These are phyloP conservation scores for Trichoderma asperelloides DNA, from an alignment of 495 filamentous ascomycete species.

Conservation along the genomic window DNA sequence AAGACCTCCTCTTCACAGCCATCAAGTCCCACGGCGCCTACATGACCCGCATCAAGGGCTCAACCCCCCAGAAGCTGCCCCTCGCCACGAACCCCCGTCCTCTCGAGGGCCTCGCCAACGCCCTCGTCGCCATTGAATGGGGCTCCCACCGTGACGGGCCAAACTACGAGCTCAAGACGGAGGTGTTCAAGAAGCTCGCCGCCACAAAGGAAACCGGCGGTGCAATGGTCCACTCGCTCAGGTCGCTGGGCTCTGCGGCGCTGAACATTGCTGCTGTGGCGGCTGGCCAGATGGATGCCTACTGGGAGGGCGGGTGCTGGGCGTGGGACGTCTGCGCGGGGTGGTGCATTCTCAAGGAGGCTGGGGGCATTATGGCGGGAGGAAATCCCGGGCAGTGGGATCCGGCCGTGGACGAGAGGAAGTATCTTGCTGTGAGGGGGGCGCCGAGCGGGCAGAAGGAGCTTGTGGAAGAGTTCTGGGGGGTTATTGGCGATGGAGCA, in stretches of 20 bases:
- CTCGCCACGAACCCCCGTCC: constrained; percentile 40
- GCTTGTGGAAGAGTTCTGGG: constrained; percentile 79
- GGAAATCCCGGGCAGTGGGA: constrained; percentile 75
- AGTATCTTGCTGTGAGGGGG: constrained; percentile 69
- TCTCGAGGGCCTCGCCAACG: constrained; percentile 48
- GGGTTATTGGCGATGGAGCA: constrained; percentile 36
- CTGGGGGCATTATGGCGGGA: constrained; percentile 70
- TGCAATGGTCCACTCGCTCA: constrained; percentile 73
- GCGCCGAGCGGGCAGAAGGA: constrained; percentile 59
- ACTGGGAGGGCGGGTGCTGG: constrained; percentile 94
- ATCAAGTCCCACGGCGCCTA: constrained; percentile 63
- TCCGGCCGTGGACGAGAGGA: constrained; percentile 60
- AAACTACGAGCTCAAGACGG: constrained; percentile 67
- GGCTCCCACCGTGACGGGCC: constrained; percentile 60
- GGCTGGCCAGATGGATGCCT: constrained; percentile 66
- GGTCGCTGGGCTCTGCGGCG: constrained; percentile 70
- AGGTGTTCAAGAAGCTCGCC: constrained; percentile 60
- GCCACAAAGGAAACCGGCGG: constrained; percentile 56
- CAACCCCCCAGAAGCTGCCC: constrained; percentile 28
- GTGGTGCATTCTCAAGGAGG: constrained; percentile 81
- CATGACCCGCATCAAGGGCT: constrained; percentile 32
- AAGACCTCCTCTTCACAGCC: constrained; percentile 56
- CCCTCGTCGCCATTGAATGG: constrained; percentile 71
- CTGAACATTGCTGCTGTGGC: constrained; percentile 80
- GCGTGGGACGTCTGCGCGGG: constrained; percentile 91